phyloP scores from a whole-genome alignment of 2,329 filamentous ascomycete genomes.

The Aspergillus aculeatus region DNA sequence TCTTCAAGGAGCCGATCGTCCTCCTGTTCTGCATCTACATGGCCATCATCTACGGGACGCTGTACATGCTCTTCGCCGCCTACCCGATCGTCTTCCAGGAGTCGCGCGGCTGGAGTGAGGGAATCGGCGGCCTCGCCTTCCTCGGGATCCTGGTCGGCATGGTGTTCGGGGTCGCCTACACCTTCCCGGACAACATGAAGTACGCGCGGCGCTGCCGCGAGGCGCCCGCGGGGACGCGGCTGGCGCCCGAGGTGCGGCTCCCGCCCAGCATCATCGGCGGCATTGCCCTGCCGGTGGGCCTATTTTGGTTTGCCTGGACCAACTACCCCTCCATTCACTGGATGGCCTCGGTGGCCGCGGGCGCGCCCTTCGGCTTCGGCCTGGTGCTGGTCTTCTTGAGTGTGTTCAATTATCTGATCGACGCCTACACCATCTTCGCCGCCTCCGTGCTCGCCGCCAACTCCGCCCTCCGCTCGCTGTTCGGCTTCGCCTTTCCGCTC shows the following conservation, averaged over 20 bases:
- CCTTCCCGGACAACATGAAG: slow-evolving; percentile 38
- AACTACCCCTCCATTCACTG: slow-evolving; percentile 46
- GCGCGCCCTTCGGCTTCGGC: slow-evolving; percentile 42
- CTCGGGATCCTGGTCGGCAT: slow-evolving; percentile 46
- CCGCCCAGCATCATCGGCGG: slow-evolving; percentile 50
- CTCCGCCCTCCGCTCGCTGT: slow-evolving; percentile 47
- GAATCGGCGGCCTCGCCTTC: slow-evolving; percentile 49
- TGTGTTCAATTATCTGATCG: slow-evolving; percentile 45
- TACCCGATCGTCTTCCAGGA: slow-evolving; percentile 19
- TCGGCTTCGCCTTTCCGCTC: slow-evolving; percentile 49
- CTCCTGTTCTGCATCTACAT: slow-evolving; percentile 48
- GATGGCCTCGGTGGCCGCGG: slow-evolving; percentile 37
- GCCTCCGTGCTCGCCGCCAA: slow-evolving; percentile 46
- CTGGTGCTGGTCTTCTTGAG: slow-evolving; percentile 42
- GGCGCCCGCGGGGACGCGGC: slow-evolving; percentile 17
- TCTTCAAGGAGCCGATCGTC: slow-evolving; percentile 54
- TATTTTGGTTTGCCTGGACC: slow-evolving; percentile 63
- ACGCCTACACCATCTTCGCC: slow-evolving; percentile 45
- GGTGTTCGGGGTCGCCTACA: slow-evolving; percentile 38
- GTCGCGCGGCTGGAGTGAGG: slow-evolving; percentile 41
- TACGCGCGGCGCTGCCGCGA: slow-evolving; percentile 27
- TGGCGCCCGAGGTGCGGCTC: slow-evolving; percentile 59
- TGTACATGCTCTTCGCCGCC: slow-evolving; percentile 22
- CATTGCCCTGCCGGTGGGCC: slow-evolving; percentile 53
- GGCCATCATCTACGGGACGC: slow-evolving; percentile 19